Conservation (phyloP, 306 rosid species). For the Vicia villosa region DNA sequence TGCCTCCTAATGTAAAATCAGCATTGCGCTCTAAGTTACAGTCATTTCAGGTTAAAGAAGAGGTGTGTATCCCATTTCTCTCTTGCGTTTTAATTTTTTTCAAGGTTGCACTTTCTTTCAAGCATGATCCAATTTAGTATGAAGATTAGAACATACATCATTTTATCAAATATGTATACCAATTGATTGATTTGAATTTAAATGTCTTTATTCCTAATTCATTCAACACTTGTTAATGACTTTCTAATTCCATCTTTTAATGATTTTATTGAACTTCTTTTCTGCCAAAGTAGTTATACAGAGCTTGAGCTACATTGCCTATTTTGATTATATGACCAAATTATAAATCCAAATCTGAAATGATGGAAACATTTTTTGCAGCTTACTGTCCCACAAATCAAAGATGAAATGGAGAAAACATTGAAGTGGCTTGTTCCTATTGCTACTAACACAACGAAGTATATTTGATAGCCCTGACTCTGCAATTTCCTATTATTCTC, state of each 20-base stretch:
- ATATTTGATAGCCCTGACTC: constrained; percentile 39
- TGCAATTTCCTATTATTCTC: constrained; percentile 9
- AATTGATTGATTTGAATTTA: not conserved
- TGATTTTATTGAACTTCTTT: constrained; percentile 28
- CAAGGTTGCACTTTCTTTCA: constrained; percentile 12
- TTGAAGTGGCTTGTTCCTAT: constrained; percentile 96
- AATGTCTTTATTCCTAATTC: not conserved
- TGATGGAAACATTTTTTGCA: constrained; percentile 48
- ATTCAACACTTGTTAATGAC: constrained; percentile 25
- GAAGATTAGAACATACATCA: not conserved
- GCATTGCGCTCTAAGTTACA: constrained; percentile 77
- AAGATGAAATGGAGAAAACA: constrained; percentile 95
- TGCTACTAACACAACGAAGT: constrained; percentile 92
- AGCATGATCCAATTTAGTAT: not conserved
- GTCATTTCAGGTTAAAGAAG: constrained; percentile 89
- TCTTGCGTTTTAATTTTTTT: constrained; percentile 10
- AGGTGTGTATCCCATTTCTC: constrained; percentile 52
- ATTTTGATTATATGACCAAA: constrained; percentile 25
- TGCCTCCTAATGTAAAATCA: constrained; percentile 86
- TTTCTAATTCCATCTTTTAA: constrained; percentile 1
- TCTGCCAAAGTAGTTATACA: constrained; percentile 15
- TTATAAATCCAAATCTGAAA: constrained; percentile 30
- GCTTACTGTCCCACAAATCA: constrained; percentile 87
- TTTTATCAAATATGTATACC: not conserved
- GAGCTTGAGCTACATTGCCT: constrained; percentile 27